These are phyloP conservation scores for Arthrinium phaeospermum DNA, from an alignment of 2,329 filamentous ascomycete genomes.

Conservation along the genomic window DNA sequence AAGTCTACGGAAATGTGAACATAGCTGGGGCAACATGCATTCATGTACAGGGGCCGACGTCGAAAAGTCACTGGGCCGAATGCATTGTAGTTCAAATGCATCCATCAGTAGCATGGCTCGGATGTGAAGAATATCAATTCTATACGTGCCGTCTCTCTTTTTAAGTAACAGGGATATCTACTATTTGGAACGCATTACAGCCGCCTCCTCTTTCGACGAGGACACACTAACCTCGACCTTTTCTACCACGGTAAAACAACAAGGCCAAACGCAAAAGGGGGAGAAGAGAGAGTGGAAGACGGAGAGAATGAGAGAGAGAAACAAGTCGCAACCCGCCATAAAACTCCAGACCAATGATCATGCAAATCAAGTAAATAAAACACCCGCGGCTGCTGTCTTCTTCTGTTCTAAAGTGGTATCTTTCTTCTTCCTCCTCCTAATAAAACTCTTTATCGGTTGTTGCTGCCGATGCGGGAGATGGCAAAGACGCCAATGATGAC, in stretches of 20 bases:
- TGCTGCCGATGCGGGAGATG: slow-evolving; percentile 70
- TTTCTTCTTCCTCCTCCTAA: too few species aligned
- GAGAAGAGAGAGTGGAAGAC: neutral
- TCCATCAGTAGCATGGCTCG: neutral
- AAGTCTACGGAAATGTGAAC: neutral
- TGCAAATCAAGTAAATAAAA: neutral
- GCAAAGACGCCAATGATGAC: slow-evolving; percentile 95
- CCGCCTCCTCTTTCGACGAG: neutral
- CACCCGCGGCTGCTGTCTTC: too few species aligned
- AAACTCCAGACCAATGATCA: slow-evolving; percentile 1
- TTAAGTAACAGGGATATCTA: neutral
- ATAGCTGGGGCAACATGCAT: neutral
- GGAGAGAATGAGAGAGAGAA: too few species aligned
- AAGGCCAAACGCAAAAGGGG: neutral
- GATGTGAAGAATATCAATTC: neutral
- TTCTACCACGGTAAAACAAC: neutral
- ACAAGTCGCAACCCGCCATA: neutral
- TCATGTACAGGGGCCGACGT: neutral
- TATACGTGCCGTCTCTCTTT: neutral
- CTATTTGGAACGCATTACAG: neutral
- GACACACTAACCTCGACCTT: neutral
- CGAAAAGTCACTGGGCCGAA: too few species aligned
- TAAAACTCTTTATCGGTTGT: slow-evolving; percentile 21
- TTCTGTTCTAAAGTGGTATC: too few species aligned
- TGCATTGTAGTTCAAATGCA: neutral